Conservation (phyloP, 805 yeast genomes). For the Alloascoidea hylecoeti region DNA sequence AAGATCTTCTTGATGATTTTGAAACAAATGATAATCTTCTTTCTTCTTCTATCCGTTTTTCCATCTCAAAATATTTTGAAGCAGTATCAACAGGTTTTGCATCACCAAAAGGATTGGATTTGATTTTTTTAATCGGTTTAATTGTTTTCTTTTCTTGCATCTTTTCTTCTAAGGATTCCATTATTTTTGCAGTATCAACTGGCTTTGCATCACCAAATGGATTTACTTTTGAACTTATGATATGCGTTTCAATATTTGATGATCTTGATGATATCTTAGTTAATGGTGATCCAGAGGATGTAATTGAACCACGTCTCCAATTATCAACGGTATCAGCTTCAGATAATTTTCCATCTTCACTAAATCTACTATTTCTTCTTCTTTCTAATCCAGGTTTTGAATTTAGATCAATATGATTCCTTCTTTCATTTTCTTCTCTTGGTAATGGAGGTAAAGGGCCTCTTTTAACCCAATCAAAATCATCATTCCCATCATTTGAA, state of each 20-base stretch:
- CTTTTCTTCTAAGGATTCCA: conserved; percentile 43
- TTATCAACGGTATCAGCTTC: neutral
- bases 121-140: neutral
- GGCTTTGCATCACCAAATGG: conserved; percentile 85
- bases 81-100: conserved; percentile 80
- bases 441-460: conserved; percentile 37
- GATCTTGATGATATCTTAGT: neutral
- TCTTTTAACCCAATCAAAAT: conserved; percentile 19
- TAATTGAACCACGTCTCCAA: neutral
- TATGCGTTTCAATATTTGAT: conserved; percentile 1
- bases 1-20: neutral
- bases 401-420: neutral
- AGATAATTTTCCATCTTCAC: neutral
- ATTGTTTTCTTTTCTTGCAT: no score
- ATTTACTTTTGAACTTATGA: conserved; percentile 19
- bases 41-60: conserved; percentile 16
- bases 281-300: neutral
- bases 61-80: conserved; percentile 49
- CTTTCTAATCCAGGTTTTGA: no score
- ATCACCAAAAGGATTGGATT: conserved; percentile 63
- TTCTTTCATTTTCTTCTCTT: conserved; percentile 12
- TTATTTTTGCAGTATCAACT: conserved; percentile 58
- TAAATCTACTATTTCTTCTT: neutral
- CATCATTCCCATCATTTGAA: no score
- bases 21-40: neutral